Evolutionary conservation across 225 moss, liverwort and hornwort species (phyloP), one percentile per base, ranked within the genome.

Genomic region (Sphagnum contortum): DNA sequence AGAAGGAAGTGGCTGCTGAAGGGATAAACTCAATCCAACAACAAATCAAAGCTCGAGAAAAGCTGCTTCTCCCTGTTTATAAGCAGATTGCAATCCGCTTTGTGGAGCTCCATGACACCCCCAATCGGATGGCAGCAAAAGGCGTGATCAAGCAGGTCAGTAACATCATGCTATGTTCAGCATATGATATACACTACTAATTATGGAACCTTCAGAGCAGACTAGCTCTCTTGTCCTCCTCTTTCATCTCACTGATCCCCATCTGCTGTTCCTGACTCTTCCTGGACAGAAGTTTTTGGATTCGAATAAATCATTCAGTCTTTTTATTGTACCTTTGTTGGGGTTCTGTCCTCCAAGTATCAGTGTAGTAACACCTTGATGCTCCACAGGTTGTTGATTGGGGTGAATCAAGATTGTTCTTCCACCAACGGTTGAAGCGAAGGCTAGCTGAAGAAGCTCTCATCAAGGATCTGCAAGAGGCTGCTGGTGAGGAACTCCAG

Each of bases 71-170:
- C 44, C 95, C 95, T 7, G 78, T 90, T 44, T 96, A 92, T 48
- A 96, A 92, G 77, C 95, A 96, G 68, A 88, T 92, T 14, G 95
- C 95, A 2, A 87, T 96, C 64, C 79, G 87, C 6, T 96, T 96
- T 66, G 88, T 86, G 51, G 95, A 96, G 80, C 88, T 96, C 2
- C 95, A 96, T 14, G 95, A 96, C 57, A 90, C 95, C 47, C 86
- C 95, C 44, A 81, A 87, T 52, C 66, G 95, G 44, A 96, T 96
- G 95, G 90, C 83, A 12, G 95, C 88, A 10, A 96, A 96, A 76
- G 90, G 88, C 2, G 95, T 96, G 14, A 92, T 96, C 55, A 88
- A 80, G 72, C 87, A 96, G 80, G 81, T 89, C 29, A 45, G 44
- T 50, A 8, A 0, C 2, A 48, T 61, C 61, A 9, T 8, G 29